phyloP scores from a whole-genome alignment of 108 stramenopile species.

The Cylindrotheca closterium region DNA sequence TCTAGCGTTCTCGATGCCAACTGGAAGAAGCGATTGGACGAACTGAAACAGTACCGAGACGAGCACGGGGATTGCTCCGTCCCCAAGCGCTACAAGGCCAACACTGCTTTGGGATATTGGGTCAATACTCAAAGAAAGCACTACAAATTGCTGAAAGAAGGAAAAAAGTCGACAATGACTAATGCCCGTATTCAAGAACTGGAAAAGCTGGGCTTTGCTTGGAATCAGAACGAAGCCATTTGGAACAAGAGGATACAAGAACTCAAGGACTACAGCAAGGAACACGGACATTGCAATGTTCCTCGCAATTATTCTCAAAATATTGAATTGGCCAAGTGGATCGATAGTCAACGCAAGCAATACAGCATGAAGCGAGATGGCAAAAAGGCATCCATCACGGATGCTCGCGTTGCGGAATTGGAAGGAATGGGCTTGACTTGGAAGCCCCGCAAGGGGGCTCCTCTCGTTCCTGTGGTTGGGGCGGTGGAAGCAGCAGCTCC shows the following conservation, averaged over 20 bases:
- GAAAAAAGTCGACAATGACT: constrained; percentile 21
- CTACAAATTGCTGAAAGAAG: constrained; percentile 36
- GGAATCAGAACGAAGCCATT: constrained; percentile 32
- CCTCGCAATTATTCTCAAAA: constrained; percentile 39
- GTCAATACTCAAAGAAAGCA: constrained; percentile 39
- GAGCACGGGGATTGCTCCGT: constrained; percentile 49
- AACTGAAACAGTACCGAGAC: constrained; percentile 37
- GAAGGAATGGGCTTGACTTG: constrained; percentile 47
- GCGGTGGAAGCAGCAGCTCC: no score
- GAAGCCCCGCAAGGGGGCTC: no score
- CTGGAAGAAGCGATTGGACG: constrained; percentile 54
- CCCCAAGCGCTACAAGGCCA: constrained; percentile 40
- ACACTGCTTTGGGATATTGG: constrained; percentile 31
- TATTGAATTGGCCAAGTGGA: constrained; percentile 57
- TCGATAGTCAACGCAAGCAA: constrained; percentile 52
- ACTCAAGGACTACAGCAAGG: constrained; percentile 45
- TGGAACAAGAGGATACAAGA: constrained; percentile 54
- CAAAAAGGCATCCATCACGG: constrained; percentile 18
- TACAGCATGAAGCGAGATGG: constrained; percentile 27
- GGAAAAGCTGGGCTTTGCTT: constrained; percentile 29
- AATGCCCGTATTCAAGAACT: constrained; percentile 18
- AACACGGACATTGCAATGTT: constrained; percentile 48
- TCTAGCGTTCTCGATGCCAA: constrained; percentile 42
- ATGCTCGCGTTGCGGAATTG: constrained; percentile 35
- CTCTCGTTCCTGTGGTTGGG: no score